Conservation (phyloP, 2,329 filamentous ascomycete genomes). For the Plenodomus tracheiphilus region DNA sequence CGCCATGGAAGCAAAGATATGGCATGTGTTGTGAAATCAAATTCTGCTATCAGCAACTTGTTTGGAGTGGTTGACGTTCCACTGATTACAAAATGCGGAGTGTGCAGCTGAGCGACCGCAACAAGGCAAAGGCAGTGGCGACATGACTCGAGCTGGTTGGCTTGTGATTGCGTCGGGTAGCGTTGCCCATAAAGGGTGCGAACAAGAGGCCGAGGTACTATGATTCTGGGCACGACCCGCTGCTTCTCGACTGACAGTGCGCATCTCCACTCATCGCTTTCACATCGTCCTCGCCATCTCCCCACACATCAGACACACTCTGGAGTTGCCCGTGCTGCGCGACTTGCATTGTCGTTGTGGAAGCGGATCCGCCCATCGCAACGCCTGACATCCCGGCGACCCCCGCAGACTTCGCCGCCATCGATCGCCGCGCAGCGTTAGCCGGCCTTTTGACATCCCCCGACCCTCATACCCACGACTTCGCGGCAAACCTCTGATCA, state of each 20-base stretch:
- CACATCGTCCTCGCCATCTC: background rate
- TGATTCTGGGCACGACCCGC: background rate
- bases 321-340: background rate
- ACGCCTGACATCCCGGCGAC: slow-evolving; percentile 16
- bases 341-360: background rate
- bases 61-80: background rate
- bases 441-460: slow-evolving; percentile 17
- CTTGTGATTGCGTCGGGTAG: background rate
- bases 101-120: background rate
- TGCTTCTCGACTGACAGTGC: background rate
- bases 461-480: slow-evolving; percentile 11
- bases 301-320: background rate
- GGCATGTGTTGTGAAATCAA: too few relatives aligned
- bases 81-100: background rate
- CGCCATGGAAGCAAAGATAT: too few relatives aligned
- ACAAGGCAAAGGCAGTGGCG: background rate
- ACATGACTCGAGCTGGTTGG: background rate
- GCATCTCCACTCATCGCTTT: background rate
- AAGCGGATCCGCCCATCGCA: slow-evolving; percentile 16
- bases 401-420: slow-evolving; percentile 26
- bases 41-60: background rate
- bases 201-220: background rate
- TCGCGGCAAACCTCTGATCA: slow-evolving; percentile 7
- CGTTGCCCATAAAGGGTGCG: background rate
- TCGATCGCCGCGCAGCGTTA: slow-evolving; percentile 14